Evolutionary conservation across 148 eudicot genomes (phyloP).

Genomic region (Silene conica): DNA sequence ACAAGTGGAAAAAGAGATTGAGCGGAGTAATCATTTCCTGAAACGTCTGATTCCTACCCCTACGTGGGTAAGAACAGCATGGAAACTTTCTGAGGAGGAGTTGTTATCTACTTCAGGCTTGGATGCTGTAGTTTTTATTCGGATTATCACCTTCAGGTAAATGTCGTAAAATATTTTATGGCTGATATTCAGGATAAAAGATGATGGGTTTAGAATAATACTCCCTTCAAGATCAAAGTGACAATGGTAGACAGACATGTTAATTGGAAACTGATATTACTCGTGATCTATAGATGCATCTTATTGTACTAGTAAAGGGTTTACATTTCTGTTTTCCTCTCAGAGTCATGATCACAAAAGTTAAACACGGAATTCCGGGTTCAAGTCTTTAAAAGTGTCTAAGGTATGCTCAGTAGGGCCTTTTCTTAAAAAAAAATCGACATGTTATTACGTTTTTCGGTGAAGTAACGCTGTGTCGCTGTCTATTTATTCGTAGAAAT

Average conservation of each 20-base stretch:
- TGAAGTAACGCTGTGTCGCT: no score
- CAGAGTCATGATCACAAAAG: no score
- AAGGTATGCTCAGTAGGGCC: no score
- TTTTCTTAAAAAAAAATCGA: no score
- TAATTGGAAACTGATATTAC: not conserved
- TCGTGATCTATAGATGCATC: not conserved
- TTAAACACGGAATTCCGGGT: no score
- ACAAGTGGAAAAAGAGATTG: slow-evolving; percentile 40
- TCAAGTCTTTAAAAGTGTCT: no score
- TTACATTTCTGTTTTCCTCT: no score
- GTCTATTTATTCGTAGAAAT: no score
- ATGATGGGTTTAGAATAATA: not conserved
- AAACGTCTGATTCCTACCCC: slow-evolving; percentile 52
- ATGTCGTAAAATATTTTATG: not conserved
- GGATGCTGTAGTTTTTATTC: slow-evolving; percentile 75
- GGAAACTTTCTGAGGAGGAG: slow-evolving; percentile 61
- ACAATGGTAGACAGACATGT: not conserved
- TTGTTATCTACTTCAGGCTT: slow-evolving; percentile 61
- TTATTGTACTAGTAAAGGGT: no score
- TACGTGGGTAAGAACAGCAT: slow-evolving; percentile 64
- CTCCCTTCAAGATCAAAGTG: not conserved
- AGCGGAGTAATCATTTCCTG: slow-evolving; percentile 23
- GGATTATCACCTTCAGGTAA: slow-evolving; percentile 68
- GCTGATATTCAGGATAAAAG: not conserved
- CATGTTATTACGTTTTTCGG: no score